Percentiles rank a stretch among this genome's conserved stretches.
phyloP scores from a whole-genome alignment of 176 grass and related monocot species.

The Carex pumila region DNA sequence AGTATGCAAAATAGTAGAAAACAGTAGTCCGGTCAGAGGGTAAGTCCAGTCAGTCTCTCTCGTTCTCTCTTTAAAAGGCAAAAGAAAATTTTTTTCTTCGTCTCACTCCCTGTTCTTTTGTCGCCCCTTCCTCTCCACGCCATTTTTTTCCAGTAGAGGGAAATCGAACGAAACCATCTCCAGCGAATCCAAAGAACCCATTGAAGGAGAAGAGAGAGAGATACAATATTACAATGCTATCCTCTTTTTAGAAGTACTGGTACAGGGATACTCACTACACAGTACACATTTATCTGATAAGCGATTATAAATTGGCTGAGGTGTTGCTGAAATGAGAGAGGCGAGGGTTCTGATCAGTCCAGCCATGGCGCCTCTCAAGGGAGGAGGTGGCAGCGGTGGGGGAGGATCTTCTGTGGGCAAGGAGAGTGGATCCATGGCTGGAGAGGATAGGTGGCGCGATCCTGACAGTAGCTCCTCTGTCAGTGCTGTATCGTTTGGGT shows the following conservation, averaged over 20 bases:
- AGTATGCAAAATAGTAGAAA: background rate
- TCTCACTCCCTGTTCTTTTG: background rate
- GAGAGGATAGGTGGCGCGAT: conserved; percentile 64
- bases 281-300: background rate
- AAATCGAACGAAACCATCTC: background rate
- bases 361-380: conserved; percentile 11
- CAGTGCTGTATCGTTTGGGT: conserved; percentile 91
- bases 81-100: background rate
- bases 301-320: background rate
- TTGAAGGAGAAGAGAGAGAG: background rate
- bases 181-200: background rate
- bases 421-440: background rate
- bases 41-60: background rate
- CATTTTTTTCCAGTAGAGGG: background rate
- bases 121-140: background rate
- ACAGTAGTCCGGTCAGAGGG: background rate
- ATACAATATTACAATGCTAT: background rate
- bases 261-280: no score
- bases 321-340: background rate
- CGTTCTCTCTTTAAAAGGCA: conserved; percentile 5
- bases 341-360: conserved; percentile 7
- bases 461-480: conserved; percentile 49
- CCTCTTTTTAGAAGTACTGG: background rate
- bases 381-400: background rate
- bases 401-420: conserved; percentile 31